Base-by-base conservation (phyloP, 2,329 filamentous ascomycete genomes). In the Cordyceps farinosa region DNA sequence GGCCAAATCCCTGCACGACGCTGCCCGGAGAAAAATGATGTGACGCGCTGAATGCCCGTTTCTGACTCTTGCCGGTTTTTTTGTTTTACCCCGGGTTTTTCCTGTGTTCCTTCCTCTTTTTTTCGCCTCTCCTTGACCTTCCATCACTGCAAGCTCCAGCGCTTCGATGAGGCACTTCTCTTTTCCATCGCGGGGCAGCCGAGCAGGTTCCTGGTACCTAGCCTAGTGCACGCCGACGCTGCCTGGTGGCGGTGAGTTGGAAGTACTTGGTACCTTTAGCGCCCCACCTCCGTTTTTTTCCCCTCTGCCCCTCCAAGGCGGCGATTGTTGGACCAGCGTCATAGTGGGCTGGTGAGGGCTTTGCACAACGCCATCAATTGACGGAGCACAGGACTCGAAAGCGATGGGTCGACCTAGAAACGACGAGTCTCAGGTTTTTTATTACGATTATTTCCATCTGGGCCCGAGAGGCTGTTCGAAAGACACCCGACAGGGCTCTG, bases 181-280 rank as follows among this genome's bases (percentile, higher is more conserved):
- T 54, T 47, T 61, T 61, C 59, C 59, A 61, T 55, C 59, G 59
- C 59, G 59, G 59, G 59, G 51, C 59, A 55, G 53, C 53, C 56
- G 63, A 54, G 9, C 40, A 66, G 52, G 72, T 74, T 11, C 15
- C 45, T 5, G 50, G 44, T 68, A 74, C 67, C 44, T 66, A 0
- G 4, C 5, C 4, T 9, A 17, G 32, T 38, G 58, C 47, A 10
- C 2, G 10, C 3, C 13, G 44, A 3, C 9, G 27, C 3, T 3
- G 30, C 2, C 22, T 40, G 13, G 36, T 51, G 34, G n/a, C 52
- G 45, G 27, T 40, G 11, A 29, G n/a, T 10, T 38, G 8, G 8
- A 66, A 36, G 66, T 67, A 65, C 32, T 53, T 2, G 17, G 29
- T 65, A 67, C 66, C 17, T 54, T 44, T 3, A 8, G 38, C 40